phyloP scores from a whole-genome alignment of 495 filamentous ascomycete genomes.

The Baudoinia panamericana region DNA sequence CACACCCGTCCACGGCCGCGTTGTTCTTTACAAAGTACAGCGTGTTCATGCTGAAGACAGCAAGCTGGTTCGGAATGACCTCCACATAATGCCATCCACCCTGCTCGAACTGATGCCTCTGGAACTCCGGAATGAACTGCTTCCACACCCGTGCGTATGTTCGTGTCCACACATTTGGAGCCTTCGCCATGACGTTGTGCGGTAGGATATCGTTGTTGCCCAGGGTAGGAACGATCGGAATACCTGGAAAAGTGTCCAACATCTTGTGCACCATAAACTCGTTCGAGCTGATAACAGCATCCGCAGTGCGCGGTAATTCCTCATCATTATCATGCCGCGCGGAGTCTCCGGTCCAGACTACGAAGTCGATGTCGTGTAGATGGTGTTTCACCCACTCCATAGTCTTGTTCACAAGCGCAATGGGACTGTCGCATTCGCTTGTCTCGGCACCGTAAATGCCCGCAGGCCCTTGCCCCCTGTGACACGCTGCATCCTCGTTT shows the following conservation, averaged over 20 bases:
- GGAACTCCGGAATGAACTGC: conserved; percentile 80
- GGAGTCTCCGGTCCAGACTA: conserved; percentile 95
- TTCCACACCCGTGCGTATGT: conserved; percentile 62
- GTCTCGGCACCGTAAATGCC: conserved; percentile 74
- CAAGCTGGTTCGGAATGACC: conserved; percentile 73
- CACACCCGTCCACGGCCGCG: conserved; percentile 81
- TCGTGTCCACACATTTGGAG: conserved; percentile 74
- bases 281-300: conserved; percentile 67
- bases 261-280: conserved; percentile 62
- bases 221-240: conserved; percentile 80
- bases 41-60: conserved; percentile 91
- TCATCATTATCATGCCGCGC: conserved; percentile 93
- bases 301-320: conserved; percentile 55
- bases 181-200: conserved; percentile 80
- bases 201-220: conserved; percentile 97
- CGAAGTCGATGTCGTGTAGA: conserved; percentile 82
- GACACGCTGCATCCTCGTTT: conserved; percentile 55
- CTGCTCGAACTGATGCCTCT: conserved; percentile 79
- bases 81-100: conserved; percentile 93
- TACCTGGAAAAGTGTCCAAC: conserved; percentile 54
- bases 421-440: conserved; percentile 76
- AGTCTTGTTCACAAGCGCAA: conserved; percentile 70
- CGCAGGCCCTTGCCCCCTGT: conserved; percentile 61
- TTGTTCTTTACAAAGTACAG: conserved; percentile 93
- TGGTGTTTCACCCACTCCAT: conserved; percentile 85